A percentile compares a stretch with the other conserved stretches of the same genome.
These are phyloP conservation scores for Candida freyschussii DNA, from an alignment of 1,139 yeast species.

Conservation along the genomic window DNA sequence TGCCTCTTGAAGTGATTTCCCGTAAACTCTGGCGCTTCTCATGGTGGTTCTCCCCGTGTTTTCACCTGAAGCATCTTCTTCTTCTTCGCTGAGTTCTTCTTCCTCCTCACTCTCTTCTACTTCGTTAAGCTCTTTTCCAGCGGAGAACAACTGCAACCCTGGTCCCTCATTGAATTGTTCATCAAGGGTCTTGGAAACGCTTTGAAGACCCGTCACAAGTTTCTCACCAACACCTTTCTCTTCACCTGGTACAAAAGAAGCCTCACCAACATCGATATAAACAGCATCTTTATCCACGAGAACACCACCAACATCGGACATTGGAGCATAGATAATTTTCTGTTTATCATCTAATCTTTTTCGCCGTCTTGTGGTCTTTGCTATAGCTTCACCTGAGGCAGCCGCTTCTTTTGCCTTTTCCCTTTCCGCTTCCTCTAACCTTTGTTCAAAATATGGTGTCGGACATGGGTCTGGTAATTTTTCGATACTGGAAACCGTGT, in stretches of 20 bases:
- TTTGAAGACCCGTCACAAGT: constrained; percentile 76
- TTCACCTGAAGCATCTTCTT: constrained; percentile 31
- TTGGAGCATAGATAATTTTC: constrained; percentile 94
- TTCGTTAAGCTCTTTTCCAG: constrained; percentile 46
- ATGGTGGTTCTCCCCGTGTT: constrained; percentile 55
- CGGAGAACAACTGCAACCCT: constrained; percentile 69
- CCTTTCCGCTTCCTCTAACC: constrained; percentile 71
- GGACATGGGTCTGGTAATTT: constrained; percentile 98
- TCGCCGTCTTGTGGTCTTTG: constrained; percentile 63
- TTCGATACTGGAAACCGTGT: constrained; percentile 69
- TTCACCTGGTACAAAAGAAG: constrained; percentile 56
- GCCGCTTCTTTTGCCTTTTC: constrained; percentile 62
- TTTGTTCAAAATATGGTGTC: constrained; percentile 88
- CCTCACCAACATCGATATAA: constrained; percentile 79
- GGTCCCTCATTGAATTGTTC: constrained; percentile 59
- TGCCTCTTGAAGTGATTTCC: constrained; percentile 49
- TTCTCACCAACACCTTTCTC: constrained; percentile 79
- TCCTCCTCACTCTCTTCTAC: constrained; percentile 36
- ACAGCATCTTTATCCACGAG: constrained; percentile 97
- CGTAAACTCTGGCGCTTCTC: constrained; percentile 58
- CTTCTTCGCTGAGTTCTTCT: constrained; percentile 35
- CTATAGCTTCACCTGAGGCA: constrained; percentile 47
- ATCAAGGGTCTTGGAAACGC: constrained; percentile 57
- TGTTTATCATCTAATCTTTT: constrained; percentile 91
- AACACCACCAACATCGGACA: constrained; percentile 99